Evolutionary conservation across 352 stramenopile species (phyloP).

Genomic region (Phytophthora chlamydospora): DNA sequence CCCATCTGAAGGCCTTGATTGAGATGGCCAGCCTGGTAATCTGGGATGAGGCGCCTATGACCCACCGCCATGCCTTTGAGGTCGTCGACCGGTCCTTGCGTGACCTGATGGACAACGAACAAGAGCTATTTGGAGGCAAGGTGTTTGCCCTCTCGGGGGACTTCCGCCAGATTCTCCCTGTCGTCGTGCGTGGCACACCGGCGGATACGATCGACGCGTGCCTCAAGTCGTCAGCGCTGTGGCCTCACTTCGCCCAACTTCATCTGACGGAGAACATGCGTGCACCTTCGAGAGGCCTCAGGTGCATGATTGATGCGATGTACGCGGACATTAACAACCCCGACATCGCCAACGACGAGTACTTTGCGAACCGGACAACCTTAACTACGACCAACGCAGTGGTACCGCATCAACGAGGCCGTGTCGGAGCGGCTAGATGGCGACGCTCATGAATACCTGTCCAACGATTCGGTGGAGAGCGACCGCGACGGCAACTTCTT

Average conservation of each 20-base stretch:
- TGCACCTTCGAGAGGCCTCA: not conserved
- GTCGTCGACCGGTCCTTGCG: constrained; percentile 29
- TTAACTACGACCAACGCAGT: constrained; percentile 1
- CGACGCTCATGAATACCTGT: too few species aligned
- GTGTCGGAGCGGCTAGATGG: not conserved
- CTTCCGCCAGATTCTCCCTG: constrained; percentile 33
- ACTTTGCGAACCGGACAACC: not conserved
- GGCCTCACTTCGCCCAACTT: constrained; percentile 4
- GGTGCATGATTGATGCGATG: too few species aligned
- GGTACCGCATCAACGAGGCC: not conserved
- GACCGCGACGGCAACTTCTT: too few species aligned
- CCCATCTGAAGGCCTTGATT: not conserved
- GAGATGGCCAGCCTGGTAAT: constrained; percentile 10
- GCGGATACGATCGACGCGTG: constrained; percentile 20
- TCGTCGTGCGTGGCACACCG: constrained; percentile 4
- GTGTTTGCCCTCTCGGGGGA: constrained; percentile 26
- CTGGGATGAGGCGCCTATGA: constrained; percentile 24
- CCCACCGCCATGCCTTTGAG: constrained; percentile 24
- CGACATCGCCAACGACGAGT: not conserved
- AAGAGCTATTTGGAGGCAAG: constrained; percentile 35
- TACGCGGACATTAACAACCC: too few species aligned
- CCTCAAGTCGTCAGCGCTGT: constrained; percentile 13
- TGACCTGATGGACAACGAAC: constrained; percentile 6
- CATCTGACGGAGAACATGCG: constrained; percentile 18
- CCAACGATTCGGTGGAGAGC: too few species aligned